phyloP scores from a whole-genome alignment of 108 stramenopile species.

The Nitzschia inconspicua region DNA sequence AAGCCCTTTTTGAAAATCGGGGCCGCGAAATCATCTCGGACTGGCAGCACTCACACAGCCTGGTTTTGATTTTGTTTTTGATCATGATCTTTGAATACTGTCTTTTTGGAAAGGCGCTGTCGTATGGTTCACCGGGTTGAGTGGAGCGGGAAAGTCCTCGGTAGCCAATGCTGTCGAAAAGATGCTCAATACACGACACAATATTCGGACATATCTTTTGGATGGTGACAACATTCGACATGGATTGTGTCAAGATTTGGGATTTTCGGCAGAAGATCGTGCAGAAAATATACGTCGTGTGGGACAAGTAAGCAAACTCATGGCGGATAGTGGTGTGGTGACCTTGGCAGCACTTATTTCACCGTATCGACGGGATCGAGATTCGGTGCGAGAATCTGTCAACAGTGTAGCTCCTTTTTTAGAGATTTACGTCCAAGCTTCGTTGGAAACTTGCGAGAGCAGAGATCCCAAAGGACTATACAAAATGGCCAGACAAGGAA shows the following conservation, averaged over 20 bases:
- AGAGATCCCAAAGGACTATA: slow-evolving; percentile 91
- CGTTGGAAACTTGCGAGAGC: slow-evolving; percentile 66
- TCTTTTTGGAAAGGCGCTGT: slow-evolving; percentile 28
- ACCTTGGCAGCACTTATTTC: slow-evolving; percentile 88
- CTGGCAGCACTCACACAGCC: background rate
- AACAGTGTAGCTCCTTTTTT: slow-evolving; percentile 57
- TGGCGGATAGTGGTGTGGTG: slow-evolving; percentile 86
- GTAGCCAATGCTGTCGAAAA: slow-evolving; percentile 39
- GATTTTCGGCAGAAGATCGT: slow-evolving; percentile 79
- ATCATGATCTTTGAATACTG: background rate
- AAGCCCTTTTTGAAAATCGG: background rate
- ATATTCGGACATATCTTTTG: slow-evolving; percentile 45
- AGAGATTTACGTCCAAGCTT: slow-evolving; percentile 84
- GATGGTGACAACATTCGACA: slow-evolving; percentile 89
- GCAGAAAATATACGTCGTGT: slow-evolving; percentile 90
- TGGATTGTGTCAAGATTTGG: slow-evolving; percentile 81
- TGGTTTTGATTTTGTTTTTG: background rate
- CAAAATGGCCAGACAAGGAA: slow-evolving; percentile 76
- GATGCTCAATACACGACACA: slow-evolving; percentile 24
- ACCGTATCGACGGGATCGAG: slow-evolving; percentile 81
- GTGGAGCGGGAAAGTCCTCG: slow-evolving; percentile 40
- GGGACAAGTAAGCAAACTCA: slow-evolving; percentile 83
- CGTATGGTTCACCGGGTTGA: slow-evolving; percentile 49
- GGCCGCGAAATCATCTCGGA: background rate
- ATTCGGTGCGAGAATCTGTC: slow-evolving; percentile 53